These are phyloP conservation scores for Agrocybe pediades DNA, from an alignment of 768 basidiomycete species.

Conservation along the genomic window DNA sequence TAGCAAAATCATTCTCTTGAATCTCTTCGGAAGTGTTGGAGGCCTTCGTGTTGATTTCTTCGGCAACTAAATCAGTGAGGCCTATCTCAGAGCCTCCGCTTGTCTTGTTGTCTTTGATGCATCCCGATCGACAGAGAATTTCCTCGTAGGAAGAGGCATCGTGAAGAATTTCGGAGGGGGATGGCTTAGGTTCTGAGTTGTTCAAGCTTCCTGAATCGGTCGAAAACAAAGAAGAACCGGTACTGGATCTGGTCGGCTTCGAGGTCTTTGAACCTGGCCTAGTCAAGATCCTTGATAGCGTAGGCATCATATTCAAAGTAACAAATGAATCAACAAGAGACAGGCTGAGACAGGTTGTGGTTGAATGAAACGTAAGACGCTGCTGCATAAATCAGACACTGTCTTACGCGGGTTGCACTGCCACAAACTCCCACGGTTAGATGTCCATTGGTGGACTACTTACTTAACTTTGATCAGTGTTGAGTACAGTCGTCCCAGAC, in stretches of 20 bases:
- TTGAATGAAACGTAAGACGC: background rate
- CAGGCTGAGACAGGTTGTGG: background rate
- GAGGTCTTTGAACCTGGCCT: background rate
- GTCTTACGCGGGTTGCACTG: too few relatives aligned
- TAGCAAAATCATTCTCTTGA: too few relatives aligned
- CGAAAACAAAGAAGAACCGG: background rate
- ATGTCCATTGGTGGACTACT: too few relatives aligned
- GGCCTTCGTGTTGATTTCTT: slow-evolving; percentile 32
- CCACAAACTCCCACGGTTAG: too few relatives aligned
- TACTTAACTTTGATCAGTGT: too few relatives aligned
- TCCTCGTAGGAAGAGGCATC: slow-evolving; percentile 40
- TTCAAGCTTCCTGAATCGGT: background rate
- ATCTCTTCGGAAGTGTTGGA: background rate
- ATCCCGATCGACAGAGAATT: slow-evolving; percentile 29
- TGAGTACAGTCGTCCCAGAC: too few relatives aligned
- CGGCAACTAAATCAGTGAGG: slow-evolving; percentile 44
- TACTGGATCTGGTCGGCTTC: background rate
- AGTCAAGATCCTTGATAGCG: background rate
- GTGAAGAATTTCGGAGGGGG: slow-evolving; percentile 36
- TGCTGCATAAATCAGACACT: too few relatives aligned
- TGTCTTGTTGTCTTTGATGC: slow-evolving; percentile 21
- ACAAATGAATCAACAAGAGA: background rate
- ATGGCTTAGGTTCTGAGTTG: slow-evolving; percentile 15
- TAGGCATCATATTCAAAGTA: background rate
- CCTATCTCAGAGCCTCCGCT: slow-evolving; percentile 25